phyloP scores from a whole-genome alignment of 768 basidiomycete genomes.

The Amanita subjunquillea region DNA sequence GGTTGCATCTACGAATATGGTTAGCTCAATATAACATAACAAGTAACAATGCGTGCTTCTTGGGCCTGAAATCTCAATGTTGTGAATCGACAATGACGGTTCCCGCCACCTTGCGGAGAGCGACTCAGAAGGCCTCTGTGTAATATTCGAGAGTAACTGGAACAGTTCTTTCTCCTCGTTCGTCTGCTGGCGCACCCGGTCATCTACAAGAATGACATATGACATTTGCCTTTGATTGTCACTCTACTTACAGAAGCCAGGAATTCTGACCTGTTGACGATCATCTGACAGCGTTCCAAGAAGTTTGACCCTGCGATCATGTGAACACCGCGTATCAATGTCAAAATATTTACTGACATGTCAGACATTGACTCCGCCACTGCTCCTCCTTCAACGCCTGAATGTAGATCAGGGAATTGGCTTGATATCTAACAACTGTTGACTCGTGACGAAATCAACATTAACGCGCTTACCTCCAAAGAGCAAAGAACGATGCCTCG shows the following conservation, averaged over 20 bases:
- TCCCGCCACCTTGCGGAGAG: constrained; percentile 81
- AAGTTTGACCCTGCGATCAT: constrained; percentile 53
- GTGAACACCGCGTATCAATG: neutral
- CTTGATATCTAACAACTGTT: constrained; percentile 46
- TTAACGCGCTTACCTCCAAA: constrained; percentile 40
- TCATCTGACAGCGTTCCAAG: constrained; percentile 60
- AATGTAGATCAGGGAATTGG: constrained; percentile 74
- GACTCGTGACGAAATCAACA: neutral
- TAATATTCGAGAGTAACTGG: constrained; percentile 55
- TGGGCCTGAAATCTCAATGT: constrained; percentile 73
- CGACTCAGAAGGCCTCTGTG: constrained; percentile 54
- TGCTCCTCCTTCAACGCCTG: constrained; percentile 89
- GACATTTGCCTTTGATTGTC: neutral
- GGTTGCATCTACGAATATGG: constrained; percentile 50
- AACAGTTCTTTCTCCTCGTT: constrained; percentile 61
- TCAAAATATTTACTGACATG: constrained; percentile 37
- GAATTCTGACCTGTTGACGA: constrained; percentile 53
- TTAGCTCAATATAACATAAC: neutral
- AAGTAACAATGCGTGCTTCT: constrained; percentile 42
- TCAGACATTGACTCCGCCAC: constrained; percentile 87
- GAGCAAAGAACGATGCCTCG: constrained; percentile 89
- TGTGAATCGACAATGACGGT: constrained; percentile 85
- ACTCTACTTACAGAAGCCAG: constrained; percentile 66
- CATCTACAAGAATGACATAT: constrained; percentile 36
- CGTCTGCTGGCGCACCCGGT: constrained; percentile 61